Base-by-base conservation (phyloP, 768 basidiomycete species). In the Hebeloma cylindrosporum region DNA sequence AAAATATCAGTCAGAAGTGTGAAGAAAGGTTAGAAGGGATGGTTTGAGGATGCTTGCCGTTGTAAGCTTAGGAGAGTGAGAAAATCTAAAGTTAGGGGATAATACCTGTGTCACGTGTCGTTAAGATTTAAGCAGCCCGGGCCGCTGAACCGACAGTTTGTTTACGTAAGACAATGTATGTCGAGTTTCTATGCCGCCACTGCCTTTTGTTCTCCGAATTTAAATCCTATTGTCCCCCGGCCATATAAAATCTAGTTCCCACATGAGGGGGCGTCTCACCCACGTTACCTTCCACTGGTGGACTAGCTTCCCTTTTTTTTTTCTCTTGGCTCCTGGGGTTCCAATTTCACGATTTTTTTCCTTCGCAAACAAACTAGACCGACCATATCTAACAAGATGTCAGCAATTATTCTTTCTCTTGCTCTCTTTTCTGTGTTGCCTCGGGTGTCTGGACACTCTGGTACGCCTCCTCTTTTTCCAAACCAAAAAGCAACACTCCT, bases 381-480 rank as follows among this genome's bases (percentile, higher is more conserved):
- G 3, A 47, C 32, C 40, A 43, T 37, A 51, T 13, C 14, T 8
- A 17, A 30, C 37, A 49, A 30, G 7, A 64, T 64, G 59, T 33
- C 59, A 16, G 27, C 55, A 27, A 34, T n/a, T n/a, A n/a, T 53
- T 36, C 8, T 60, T 30, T 38, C 54, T 41, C 36, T 61, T 11
- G 36, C 51, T 17, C 28, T 58, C 13, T 38, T 51, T 33, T 26
- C 51, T 5, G 20, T 52, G 1, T 33, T 58, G 26, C 53, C 58
- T 42, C 45, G 33, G 22, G 64, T 59, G 50, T 62, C 59, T 52
- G 59, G 58, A 58, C 63, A 64, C 54, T 52, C 61, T 46, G 59
- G 64, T 66, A 37, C 41, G 60, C 44, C 18, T 32, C 7, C 1
- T 13, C 28, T 16, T 5, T 31, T 14, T 13, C 25, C 1, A 22